phyloP scores from a whole-genome alignment of 768 basidiomycete species.

The Hygrophorus russula region DNA sequence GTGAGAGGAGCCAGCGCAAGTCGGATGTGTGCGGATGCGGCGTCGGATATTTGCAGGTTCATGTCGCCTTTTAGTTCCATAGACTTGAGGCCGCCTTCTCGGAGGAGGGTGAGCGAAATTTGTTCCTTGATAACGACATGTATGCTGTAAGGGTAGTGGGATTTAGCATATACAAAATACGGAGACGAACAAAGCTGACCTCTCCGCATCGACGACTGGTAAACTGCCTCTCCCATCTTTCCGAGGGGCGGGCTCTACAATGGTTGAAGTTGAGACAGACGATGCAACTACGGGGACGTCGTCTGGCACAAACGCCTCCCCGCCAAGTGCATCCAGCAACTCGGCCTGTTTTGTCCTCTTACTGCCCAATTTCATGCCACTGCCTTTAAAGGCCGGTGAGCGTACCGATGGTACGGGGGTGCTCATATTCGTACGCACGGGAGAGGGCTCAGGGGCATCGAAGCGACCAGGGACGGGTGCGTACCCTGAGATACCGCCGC shows the following conservation, averaged over 20 bases:
- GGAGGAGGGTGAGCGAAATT: constrained; percentile 68
- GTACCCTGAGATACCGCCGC: constrained; percentile 62
- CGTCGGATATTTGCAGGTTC: constrained; percentile 78
- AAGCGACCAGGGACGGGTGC: constrained; percentile 53
- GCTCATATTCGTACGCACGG: constrained; percentile 30
- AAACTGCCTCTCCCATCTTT: constrained; percentile 51
- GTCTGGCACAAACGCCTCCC: constrained; percentile 46
- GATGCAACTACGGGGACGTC: constrained; percentile 35
- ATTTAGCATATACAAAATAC: not conserved
- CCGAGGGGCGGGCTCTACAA: constrained; percentile 18
- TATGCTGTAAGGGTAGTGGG: constrained; percentile 36
- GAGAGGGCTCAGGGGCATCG: constrained; percentile 48
- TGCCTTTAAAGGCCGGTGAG: constrained; percentile 79
- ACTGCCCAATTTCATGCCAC: constrained; percentile 92
- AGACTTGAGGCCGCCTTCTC: constrained; percentile 83
- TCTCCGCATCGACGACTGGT: constrained; percentile 66
- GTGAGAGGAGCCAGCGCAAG: constrained; percentile 50
- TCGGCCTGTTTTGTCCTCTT: constrained; percentile 90
- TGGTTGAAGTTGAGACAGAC: constrained; percentile 21
- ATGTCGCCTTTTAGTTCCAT: constrained; percentile 94
- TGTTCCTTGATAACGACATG: constrained; percentile 82
- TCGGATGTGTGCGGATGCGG: constrained; percentile 59
- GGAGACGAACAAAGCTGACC: constrained; percentile 30
- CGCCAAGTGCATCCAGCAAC: constrained; percentile 77
- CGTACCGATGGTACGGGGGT: constrained; percentile 38